Evolutionary conservation across 2,329 filamentous ascomycete species (phyloP).

Genomic region (Cercospora citrullina): DNA sequence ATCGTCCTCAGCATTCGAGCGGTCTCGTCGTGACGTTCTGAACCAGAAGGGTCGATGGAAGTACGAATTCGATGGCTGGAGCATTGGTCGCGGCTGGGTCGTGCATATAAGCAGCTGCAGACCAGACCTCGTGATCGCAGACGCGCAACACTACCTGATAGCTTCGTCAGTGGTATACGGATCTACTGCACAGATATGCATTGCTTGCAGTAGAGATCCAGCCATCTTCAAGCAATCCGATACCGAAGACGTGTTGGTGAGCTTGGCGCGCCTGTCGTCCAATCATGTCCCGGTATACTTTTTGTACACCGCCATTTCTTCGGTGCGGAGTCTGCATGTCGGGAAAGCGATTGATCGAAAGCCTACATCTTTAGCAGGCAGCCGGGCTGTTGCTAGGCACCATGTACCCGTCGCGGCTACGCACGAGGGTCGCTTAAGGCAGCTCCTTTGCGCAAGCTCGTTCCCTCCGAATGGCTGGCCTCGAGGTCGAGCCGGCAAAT

Average conservation of each 20-base stretch:
- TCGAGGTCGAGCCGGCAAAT: not conserved
- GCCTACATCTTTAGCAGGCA: slow-evolving; percentile 8
- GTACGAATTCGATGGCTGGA: not conserved
- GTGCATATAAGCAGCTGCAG: slow-evolving; percentile 4
- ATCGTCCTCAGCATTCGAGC: not conserved
- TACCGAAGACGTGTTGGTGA: not conserved
- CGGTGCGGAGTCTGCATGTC: slow-evolving; percentile 1
- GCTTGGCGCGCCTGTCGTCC: not conserved
- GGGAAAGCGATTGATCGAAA: not conserved
- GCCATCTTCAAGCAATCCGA: not conserved
- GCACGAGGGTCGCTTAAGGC: slow-evolving; percentile 1
- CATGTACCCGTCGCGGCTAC: slow-evolving; percentile 2
- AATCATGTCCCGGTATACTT: not conserved
- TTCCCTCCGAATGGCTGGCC: not conserved
- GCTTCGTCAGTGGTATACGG: not conserved
- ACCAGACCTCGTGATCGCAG: not conserved
- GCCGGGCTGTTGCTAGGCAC: slow-evolving; percentile 5
- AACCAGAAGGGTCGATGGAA: not conserved
- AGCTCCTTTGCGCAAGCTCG: not conserved
- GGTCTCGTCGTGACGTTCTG: not conserved
- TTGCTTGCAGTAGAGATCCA: slow-evolving; percentile 1
- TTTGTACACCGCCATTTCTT: slow-evolving; percentile 9
- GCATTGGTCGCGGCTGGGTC: not conserved
- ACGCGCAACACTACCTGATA: not conserved
- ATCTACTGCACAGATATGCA: slow-evolving; percentile 1